A percentile compares a stretch with the other conserved stretches of the same genome.
Evolutionary conservation across 495 filamentous ascomycete species (phyloP).

Genomic region (Penicillium egyptiacum): DNA sequence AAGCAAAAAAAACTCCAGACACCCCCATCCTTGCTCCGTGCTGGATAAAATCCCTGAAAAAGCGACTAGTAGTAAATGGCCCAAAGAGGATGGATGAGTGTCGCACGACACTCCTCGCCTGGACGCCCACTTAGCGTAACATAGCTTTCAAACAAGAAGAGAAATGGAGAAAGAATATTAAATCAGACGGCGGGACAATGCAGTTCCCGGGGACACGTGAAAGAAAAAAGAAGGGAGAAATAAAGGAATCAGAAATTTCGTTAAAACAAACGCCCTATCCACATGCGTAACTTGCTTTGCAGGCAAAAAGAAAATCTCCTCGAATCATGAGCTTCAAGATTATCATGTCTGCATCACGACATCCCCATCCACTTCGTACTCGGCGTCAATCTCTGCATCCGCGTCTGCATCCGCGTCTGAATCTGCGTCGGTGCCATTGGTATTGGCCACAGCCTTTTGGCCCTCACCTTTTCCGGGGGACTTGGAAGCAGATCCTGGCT

Average conservation of each 20-base stretch:
- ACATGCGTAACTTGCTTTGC: slow-evolving; percentile 26
- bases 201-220: neutral
- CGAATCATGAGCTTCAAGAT: slow-evolving; percentile 10
- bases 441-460: slow-evolving; percentile 14
- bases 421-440: slow-evolving; percentile 28
- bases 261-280: slow-evolving; percentile 27
- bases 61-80: slow-evolving; percentile 7
- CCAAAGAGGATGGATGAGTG: slow-evolving; percentile 3
- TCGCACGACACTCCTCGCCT: neutral
- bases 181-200: slow-evolving; percentile 8
- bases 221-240: slow-evolving; percentile 12
- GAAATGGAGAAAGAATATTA: slow-evolving; percentile 13
- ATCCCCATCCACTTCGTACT: slow-evolving; percentile 41
- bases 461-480: slow-evolving; percentile 1
- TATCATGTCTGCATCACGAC: slow-evolving; percentile 41
- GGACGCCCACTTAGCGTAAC: neutral
- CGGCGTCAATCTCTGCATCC: slow-evolving; percentile 31
- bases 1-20: slow-evolving; percentile 31
- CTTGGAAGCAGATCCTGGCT: slow-evolving; percentile 21
- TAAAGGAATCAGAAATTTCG: slow-evolving; percentile 15
- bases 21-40: slow-evolving; percentile 36
- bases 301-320: slow-evolving; percentile 8
- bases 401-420: slow-evolving; percentile 30
- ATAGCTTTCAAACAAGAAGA: neutral
- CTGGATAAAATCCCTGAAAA: slow-evolving; percentile 29